Evolutionary conservation across 2,329 filamentous ascomycete genomes (phyloP), one percentile per base, ranked within the genome.

Genomic region (Coniochaeta prunicola): DNA sequence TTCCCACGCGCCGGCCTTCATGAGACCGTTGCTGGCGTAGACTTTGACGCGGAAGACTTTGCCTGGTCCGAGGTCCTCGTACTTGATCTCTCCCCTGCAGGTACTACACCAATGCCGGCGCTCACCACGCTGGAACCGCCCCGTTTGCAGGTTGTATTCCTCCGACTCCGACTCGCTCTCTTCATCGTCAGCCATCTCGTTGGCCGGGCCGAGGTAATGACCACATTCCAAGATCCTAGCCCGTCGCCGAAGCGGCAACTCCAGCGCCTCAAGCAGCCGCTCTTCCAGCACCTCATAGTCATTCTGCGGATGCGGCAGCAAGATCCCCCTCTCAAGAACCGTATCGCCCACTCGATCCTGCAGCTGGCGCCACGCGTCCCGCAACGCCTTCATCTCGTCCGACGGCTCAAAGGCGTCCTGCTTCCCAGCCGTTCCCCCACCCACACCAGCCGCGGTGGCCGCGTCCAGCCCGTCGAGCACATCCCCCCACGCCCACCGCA

Each of bases 21-120:
- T 96, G 54, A 97, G 77, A 0, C 94, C 94, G 71, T 97, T 99
- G 57, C 92, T 93, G 0, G 94, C 94, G 68, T 93, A 99, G 1
- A 97, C 87, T 69, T 92, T 94, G 70, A 97, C 81, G 31, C 86
- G 83, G 78, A 91, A 94, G 55, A 86, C 78, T 65, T 81, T 83
- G 59, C 77, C 73, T 4, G 74, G 68, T 1, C 80, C 82, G 3
- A 81, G 79, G 42, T 77, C 73, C 63, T 84, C 82, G 63, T 75
- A 82, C 42, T 72, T 74, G 61, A 84, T 85, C 57, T 84, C 81
- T 34, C 73, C 74, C n/a, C 72, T 74, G 67, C 83, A 86, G 0
- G 79, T 82, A 24, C 65, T 70, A 66, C 83, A 86, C 83, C 83
- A 86, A 63, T 84, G 81, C 0, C 70, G 75, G 64, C 74, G 74